These are phyloP conservation scores for Sicyos edulis DNA, from an alignment of 306 rosid species.

Conservation along the genomic window DNA sequence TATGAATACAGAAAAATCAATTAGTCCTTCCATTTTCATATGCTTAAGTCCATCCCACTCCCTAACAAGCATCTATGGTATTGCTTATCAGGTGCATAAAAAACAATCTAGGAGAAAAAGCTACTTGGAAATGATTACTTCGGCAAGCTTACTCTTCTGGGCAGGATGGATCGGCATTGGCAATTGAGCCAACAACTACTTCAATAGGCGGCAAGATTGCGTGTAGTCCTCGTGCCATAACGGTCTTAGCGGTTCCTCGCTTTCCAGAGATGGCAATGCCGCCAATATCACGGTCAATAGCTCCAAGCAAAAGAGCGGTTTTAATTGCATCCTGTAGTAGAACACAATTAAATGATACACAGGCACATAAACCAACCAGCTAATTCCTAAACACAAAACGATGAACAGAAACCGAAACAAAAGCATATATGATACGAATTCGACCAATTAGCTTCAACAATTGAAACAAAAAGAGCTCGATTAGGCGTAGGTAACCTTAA, in stretches of 20 bases:
- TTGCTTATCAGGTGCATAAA: background rate
- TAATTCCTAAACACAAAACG: background rate
- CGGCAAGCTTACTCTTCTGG: conserved; percentile 80
- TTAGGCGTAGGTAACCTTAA: background rate
- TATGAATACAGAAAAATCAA: background rate
- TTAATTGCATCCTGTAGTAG: conserved; percentile 78
- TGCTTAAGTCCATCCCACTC: background rate
- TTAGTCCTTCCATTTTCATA: background rate
- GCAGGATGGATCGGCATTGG: conserved; percentile 83
- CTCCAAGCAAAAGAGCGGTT: conserved; percentile 92
- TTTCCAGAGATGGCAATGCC: conserved; percentile 90
- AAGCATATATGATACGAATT: too few relatives aligned
- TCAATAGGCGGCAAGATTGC: conserved; percentile 92
- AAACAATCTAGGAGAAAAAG: background rate
- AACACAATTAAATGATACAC: background rate
- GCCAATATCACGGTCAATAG: conserved; percentile 75
- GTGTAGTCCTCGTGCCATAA: conserved; percentile 91
- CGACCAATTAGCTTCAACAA: background rate
- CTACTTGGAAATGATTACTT: background rate
- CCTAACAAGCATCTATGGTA: background rate
- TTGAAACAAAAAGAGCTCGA: background rate
- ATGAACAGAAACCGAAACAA: background rate
- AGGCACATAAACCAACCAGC: background rate
- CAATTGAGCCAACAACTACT: conserved; percentile 69
- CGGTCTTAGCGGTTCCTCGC: conserved; percentile 92